Conservation (phyloP, 495 filamentous ascomycete species). For the Lasiosphaeria miniovina region DNA sequence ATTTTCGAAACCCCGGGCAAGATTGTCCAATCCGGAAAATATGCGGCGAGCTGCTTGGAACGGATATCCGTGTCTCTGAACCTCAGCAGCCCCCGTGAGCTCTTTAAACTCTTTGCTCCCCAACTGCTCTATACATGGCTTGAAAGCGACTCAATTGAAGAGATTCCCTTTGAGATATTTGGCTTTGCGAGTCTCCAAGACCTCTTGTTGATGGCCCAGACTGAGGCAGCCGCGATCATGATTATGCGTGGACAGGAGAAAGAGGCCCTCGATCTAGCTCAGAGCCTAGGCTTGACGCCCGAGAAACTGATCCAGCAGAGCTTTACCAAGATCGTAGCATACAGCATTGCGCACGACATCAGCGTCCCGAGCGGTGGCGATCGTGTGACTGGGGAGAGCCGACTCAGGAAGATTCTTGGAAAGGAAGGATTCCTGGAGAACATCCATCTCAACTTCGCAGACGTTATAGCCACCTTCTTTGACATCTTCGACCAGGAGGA, state of each 20-base stretch:
- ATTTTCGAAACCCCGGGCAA: constrained; percentile 84
- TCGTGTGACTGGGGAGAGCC: constrained; percentile 61
- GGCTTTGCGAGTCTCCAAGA: constrained; percentile 67
- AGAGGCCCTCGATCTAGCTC: constrained; percentile 56
- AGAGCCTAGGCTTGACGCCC: constrained; percentile 50
- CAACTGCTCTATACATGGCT: constrained; percentile 96
- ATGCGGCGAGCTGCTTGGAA: constrained; percentile 69
- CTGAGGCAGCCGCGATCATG: constrained; percentile 78
- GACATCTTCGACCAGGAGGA: constrained; percentile 70
- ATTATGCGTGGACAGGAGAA: constrained; percentile 75
- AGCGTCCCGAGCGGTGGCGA: constrained; percentile 54
- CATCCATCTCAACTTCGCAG: constrained; percentile 66
- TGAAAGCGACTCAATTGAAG: constrained; percentile 55
- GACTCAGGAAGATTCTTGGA: constrained; percentile 67
- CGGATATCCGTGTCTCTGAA: constrained; percentile 62
- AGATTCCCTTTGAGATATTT: constrained; percentile 80
- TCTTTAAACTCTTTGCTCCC: constrained; percentile 86
- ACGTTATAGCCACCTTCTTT: constrained; percentile 73
- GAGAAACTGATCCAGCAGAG: constrained; percentile 59
- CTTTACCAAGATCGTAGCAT: constrained; percentile 80
- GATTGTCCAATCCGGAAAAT: constrained; percentile 56
- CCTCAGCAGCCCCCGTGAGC: constrained; percentile 57
- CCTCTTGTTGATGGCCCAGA: constrained; percentile 68
- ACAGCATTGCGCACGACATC: constrained; percentile 78
- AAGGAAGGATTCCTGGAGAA: constrained; percentile 58